Base-by-base conservation (phyloP, 306 rosid genomes). In the Cicer yamashitae region DNA sequence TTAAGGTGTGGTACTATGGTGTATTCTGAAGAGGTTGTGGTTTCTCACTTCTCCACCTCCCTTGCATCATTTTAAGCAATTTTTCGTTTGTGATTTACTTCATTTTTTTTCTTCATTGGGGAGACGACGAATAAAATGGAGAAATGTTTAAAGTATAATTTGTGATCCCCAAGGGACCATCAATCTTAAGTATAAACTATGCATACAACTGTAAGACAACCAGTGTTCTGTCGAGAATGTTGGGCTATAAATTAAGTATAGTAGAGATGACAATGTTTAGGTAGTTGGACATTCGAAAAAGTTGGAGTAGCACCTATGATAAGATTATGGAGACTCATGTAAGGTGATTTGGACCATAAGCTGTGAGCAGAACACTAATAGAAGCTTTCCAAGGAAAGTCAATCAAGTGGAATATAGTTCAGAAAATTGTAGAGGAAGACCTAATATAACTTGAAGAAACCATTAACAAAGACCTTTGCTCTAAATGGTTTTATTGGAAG, bases 301-400 rank as follows among this genome's bases (percentile, higher is more conserved):
- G 30, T 73, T 73, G 15, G 13, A n/a, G 38, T 37, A 30, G 50
- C 20, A 37, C 39, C 40, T 61, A 34, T 74, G 62, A 11, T 18
- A 52, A 48, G 63, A 63, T 75, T 63, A 38, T 63, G 79, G 78
- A n/a, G 53, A 45, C 17, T 58, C 58, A 5, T 73, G 2, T 73
- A 15, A 44, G 68, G 30, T 13, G 58, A 59, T 75, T 75, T 50
- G 64, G 70, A 30, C 60, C 15, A 59, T 30, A 4, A 30, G 37
- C 37, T 30, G 37, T 10, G 52, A 12, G 63, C 62, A 48, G 52
- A 48, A 48, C 50, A 48, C 18, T 10, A 5, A 51, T 40, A 64
- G 11, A 75, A 41, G 53, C 41, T 25, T 15, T 40, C 37, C 64
- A 51, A 76, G 53, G 52, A 53, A 64, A 12, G 56, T 22, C 59